These are phyloP conservation scores for Tinospora cordifolia DNA, from an alignment of 164 flowering plant species.

Conservation along the genomic window DNA sequence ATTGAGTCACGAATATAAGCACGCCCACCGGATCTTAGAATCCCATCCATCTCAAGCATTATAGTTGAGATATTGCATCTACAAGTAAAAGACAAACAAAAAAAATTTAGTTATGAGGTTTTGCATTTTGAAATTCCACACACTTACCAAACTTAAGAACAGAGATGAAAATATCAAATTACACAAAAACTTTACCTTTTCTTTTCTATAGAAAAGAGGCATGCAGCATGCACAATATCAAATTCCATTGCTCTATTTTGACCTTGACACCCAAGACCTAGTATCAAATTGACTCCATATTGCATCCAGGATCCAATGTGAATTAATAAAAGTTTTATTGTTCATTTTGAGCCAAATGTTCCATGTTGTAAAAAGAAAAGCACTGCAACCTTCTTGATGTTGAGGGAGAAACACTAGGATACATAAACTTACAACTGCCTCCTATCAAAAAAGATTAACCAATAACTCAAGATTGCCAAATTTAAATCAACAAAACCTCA, in stretches of 20 bases:
- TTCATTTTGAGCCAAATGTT: too few relatives aligned
- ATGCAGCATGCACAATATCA: conserved; percentile 69
- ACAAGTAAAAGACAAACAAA: conserved; percentile 3
- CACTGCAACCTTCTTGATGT: too few relatives aligned
- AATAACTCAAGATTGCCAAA: too few relatives aligned
- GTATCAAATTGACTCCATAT: too few relatives aligned
- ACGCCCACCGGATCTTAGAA: conserved; percentile 68
- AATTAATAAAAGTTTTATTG: too few relatives aligned
- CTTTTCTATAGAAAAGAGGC: conserved; percentile 61
- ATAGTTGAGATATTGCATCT: conserved; percentile 60
- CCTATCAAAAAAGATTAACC: not conserved
- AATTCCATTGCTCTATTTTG: too few relatives aligned
- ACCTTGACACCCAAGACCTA: too few relatives aligned
- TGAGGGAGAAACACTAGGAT: too few relatives aligned
- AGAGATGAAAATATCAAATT: not conserved
- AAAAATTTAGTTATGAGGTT: not conserved
- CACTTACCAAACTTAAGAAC: not conserved
- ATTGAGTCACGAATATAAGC: conserved; percentile 55
- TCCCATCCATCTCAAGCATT: conserved; percentile 84
- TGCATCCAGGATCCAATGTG: too few relatives aligned
- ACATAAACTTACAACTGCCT: too few relatives aligned
- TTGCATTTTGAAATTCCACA: not conserved
- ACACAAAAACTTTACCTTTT: conserved; percentile 40
- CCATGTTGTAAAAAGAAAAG: too few relatives aligned
- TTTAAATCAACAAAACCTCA: not conserved